Evolutionary conservation across 2,329 filamentous ascomycete genomes (phyloP), one percentile per base, ranked within the genome.

Genomic region (Chaetomium strumarium): DNA sequence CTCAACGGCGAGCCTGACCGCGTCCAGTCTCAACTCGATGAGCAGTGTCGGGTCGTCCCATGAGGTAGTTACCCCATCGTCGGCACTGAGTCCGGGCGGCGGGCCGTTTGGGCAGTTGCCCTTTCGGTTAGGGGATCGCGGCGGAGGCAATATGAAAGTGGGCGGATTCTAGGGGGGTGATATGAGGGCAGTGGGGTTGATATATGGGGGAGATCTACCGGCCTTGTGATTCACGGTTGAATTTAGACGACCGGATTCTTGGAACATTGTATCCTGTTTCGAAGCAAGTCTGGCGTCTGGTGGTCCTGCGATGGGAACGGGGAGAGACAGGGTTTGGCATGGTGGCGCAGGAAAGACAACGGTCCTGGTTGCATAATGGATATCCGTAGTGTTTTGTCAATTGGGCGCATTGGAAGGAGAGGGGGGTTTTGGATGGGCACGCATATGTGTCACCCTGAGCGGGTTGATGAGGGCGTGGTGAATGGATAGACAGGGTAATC

Each of bases 1-100:
- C 30, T 73, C 72, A n/a, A 87, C 77, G 63, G 82, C 63, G 2
- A 80, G 84, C 56, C 57, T 69, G 50, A 65, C 56, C 3, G 79
- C 76, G 12, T 83, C 85, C 2, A 80, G 84, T 55, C 58, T 69
- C 43, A 63, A 63, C 52, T 67, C 66, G 29, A 62, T 67, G 45
- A 64, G 59, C 50, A 65, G 61, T 42, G 58, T 63, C 1, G 55
- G 64, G 2, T 65, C 64, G 3, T 63, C 59, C 3, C 59, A 62
- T 6, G 66, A 68, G 34, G 53, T 61, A 20, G 59, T 64, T 49
- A 66, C 64, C 13, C 64, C 66, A 5, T 60, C 56, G 11, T 66
- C 64, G 8, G 63, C 63, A 41, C 49, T 67, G 5, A 67, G 62
- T 52, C 63, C 63, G 1, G 61, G 60, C 3, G 56, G 56, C 3